phyloP scores from a whole-genome alignment of 2,329 filamentous ascomycete species.

The Hymenoscyphus repandus region DNA sequence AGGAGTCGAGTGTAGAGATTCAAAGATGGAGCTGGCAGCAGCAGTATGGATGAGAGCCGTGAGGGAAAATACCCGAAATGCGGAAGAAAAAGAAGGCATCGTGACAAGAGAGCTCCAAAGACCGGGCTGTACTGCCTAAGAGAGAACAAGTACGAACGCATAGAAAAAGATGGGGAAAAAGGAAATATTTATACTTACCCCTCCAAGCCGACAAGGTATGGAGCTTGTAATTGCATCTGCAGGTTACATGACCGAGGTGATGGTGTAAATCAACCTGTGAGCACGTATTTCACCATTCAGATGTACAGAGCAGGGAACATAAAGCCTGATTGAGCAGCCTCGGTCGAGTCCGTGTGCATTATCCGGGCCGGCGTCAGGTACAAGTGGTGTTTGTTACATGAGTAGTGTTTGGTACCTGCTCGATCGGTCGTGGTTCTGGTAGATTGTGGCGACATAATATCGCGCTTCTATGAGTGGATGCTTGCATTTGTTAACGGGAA shows the following conservation, averaged over 20 bases:
- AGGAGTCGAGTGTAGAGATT: conserved; percentile 13
- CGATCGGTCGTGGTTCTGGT: neutral
- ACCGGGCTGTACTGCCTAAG: neutral
- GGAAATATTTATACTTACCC: conserved; percentile 4
- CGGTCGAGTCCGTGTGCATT: neutral
- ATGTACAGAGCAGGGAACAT: neutral
- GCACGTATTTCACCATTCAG: neutral
- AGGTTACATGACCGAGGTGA: neutral
- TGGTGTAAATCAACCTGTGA: neutral
- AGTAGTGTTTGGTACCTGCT: neutral
- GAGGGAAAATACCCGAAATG: conserved; percentile 13
- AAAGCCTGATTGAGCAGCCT: neutral
- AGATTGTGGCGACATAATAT: neutral
- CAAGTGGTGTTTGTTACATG: neutral
- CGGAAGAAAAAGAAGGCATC: conserved; percentile 13
- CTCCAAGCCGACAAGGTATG: neutral
- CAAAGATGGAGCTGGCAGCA: conserved; percentile 14
- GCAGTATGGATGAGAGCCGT: conserved; percentile 5
- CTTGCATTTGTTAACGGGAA: neutral
- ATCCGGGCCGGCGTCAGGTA: neutral
- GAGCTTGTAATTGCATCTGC: neutral
- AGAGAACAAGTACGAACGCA: neutral
- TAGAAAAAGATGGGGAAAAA: neutral
- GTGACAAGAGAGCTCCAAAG: conserved; percentile 1
- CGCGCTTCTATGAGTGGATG: neutral